These are phyloP conservation scores for Chaetomium sp. DNA, from an alignment of 2,329 filamentous ascomycete species.

Conservation along the genomic window DNA sequence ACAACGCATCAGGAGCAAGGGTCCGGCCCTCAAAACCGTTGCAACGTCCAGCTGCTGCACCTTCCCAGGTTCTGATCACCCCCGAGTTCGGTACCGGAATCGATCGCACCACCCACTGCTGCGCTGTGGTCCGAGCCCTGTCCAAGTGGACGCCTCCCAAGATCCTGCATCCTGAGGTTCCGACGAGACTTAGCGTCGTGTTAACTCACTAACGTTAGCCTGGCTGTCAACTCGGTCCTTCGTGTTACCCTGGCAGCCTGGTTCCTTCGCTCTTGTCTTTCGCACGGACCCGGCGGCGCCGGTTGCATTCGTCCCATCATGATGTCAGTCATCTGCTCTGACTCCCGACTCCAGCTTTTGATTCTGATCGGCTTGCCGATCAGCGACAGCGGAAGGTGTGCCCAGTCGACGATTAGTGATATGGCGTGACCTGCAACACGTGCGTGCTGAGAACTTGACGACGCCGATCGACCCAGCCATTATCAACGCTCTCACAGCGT, in stretches of 20 bases:
- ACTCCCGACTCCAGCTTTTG: neutral
- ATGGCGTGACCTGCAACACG: constrained; percentile 2
- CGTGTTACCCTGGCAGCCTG: neutral
- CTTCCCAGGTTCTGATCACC: constrained; percentile 14
- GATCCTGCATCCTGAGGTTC: constrained; percentile 22
- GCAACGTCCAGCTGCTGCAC: constrained; percentile 7
- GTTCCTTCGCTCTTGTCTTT: neutral
- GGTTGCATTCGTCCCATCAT: constrained; percentile 10
- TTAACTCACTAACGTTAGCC: constrained; percentile 5
- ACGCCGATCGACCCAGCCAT: neutral
- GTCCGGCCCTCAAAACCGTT: constrained; percentile 15
- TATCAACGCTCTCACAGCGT: neutral
- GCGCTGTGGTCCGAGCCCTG: constrained; percentile 16
- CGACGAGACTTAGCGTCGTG: constrained; percentile 2
- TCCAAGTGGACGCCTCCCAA: constrained; percentile 15
- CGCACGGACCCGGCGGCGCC: constrained; percentile 6
- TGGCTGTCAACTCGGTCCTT: constrained; percentile 9
- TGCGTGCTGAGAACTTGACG: neutral
- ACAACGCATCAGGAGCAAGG: neutral
- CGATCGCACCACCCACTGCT: constrained; percentile 20
- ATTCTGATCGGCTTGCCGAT: constrained; percentile 13
- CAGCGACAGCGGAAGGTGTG: neutral
- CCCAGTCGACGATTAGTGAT: neutral
- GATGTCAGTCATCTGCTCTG: constrained; percentile 13
- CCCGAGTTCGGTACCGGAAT: constrained; percentile 26